These are phyloP conservation scores for Biscogniauxia sp. DNA, from an alignment of 2,329 filamentous ascomycete genomes.

Conservation along the genomic window DNA sequence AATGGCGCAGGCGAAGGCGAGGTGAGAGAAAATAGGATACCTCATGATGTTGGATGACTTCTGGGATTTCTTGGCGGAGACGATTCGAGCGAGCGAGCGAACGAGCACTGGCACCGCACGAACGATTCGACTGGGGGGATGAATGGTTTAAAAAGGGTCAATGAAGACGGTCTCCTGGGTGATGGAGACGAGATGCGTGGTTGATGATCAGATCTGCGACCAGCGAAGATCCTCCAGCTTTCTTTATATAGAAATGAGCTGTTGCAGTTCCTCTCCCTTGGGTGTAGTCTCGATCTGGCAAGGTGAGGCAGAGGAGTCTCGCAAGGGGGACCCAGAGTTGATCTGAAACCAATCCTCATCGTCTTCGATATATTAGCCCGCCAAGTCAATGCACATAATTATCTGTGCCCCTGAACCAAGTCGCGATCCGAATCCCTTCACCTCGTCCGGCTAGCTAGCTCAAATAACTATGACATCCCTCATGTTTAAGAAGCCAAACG, in stretches of 20 bases:
- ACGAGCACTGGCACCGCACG: neutral
- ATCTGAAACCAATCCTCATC: neutral
- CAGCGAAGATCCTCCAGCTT: constrained; percentile 20
- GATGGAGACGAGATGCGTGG: constrained; percentile 14
- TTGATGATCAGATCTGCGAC: constrained; percentile 27
- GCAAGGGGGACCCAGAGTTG: neutral
- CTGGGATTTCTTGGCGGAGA: neutral
- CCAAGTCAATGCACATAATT: neutral
- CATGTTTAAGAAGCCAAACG: neutral
- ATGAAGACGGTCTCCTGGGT: constrained; percentile 18
- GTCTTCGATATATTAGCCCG: neutral
- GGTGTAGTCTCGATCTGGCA: neutral
- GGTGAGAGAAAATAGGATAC: neutral
- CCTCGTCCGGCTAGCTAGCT: neutral
- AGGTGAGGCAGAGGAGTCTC: constrained; percentile 2
- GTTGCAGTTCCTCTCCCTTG: neutral
- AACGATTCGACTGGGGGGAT: neutral
- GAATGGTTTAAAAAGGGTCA: constrained; percentile 7
- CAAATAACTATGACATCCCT: neutral
- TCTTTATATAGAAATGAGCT: constrained; percentile 21
- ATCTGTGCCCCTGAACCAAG: neutral
- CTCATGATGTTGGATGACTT: neutral
- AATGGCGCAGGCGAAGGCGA: constrained; percentile 1
- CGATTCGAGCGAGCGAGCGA: constrained; percentile 10
- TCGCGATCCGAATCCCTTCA: neutral